Conservation (phyloP, 148 eudicot genomes). For the Chenopodium suecicum region DNA sequence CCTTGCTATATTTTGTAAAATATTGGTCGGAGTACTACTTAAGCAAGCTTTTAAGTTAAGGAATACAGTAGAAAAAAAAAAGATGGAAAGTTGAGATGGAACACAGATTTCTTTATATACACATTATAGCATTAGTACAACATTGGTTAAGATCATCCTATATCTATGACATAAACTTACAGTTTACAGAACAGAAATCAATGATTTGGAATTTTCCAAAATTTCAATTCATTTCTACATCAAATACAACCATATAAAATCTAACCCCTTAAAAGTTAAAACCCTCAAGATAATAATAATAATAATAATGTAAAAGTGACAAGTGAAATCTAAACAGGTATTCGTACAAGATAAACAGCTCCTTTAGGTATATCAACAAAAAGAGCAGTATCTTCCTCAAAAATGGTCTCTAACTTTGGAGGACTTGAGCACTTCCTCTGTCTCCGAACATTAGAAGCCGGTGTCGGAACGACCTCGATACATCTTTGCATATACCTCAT, state of each 20-base stretch:
- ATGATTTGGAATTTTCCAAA: neutral
- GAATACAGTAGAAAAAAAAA: neutral
- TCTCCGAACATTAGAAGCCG: neutral
- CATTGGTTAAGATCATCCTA: neutral
- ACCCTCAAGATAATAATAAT: neutral
- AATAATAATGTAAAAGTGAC: neutral
- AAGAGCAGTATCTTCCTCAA: slow-evolving; percentile 1
- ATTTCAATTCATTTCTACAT: neutral
- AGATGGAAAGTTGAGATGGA: neutral
- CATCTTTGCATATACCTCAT: neutral
- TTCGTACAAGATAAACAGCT: neutral
- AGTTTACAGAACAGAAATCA: neutral
- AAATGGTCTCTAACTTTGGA: slow-evolving; percentile 3
- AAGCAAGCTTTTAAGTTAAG: too few species aligned
- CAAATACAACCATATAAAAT: neutral
- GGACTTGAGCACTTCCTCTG: slow-evolving; percentile 12
- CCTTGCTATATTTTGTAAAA: too few species aligned
- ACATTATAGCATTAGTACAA: neutral
- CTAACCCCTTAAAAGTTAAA: too few species aligned
- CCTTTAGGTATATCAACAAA: neutral
- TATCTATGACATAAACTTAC: too few species aligned
- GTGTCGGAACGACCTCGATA: neutral
- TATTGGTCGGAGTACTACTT: too few species aligned
- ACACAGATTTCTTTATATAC: too few species aligned
- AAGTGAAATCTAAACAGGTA: neutral